Evolutionary conservation across 345 rosid species (phyloP).

Genomic region (Pugionium cornutum): DNA sequence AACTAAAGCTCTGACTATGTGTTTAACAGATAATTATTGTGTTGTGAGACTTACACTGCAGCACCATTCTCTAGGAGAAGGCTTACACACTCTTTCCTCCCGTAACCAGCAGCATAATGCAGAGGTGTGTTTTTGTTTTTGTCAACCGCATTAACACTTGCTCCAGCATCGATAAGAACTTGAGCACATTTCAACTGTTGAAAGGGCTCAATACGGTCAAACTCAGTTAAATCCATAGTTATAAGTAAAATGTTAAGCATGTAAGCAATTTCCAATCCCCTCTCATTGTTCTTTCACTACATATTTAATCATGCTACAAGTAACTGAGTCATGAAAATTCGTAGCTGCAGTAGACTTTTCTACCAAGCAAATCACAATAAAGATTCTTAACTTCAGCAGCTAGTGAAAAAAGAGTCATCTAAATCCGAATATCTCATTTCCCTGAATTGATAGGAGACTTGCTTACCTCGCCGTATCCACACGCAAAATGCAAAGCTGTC

Average conservation of each 20-base stretch:
- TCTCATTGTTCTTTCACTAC: constrained; percentile 8
- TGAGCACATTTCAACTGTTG: constrained; percentile 81
- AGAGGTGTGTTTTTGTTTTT: constrained; percentile 96
- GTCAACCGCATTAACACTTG: constrained; percentile 88
- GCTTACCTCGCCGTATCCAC: constrained; percentile 98
- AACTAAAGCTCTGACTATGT: not conserved
- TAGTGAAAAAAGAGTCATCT: not conserved
- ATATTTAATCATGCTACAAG: constrained; percentile 7
- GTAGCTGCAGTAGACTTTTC: not conserved
- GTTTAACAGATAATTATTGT: not conserved
- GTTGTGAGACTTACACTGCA: constrained; percentile 74
- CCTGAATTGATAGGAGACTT: constrained; percentile 13
- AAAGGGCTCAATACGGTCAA: constrained; percentile 26
- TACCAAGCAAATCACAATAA: constrained; percentile 19
- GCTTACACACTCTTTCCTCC: constrained; percentile 92
- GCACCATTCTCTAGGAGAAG: constrained; percentile 90
- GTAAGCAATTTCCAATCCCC: not conserved
- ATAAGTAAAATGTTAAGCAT: not conserved
- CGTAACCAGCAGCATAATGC: constrained; percentile 97
- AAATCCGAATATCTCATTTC: not conserved
- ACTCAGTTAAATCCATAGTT: constrained; percentile 8
- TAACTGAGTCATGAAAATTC: constrained; percentile 11
- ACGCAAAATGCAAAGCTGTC: constrained; percentile 96
- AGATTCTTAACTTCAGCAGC: constrained; percentile 30
- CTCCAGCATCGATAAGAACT: constrained; percentile 86